Percentiles rank a stretch among this genome's conserved stretches.
These are phyloP conservation scores for Grammothele lineata DNA, from an alignment of 768 basidiomycete species.

Conservation along the genomic window DNA sequence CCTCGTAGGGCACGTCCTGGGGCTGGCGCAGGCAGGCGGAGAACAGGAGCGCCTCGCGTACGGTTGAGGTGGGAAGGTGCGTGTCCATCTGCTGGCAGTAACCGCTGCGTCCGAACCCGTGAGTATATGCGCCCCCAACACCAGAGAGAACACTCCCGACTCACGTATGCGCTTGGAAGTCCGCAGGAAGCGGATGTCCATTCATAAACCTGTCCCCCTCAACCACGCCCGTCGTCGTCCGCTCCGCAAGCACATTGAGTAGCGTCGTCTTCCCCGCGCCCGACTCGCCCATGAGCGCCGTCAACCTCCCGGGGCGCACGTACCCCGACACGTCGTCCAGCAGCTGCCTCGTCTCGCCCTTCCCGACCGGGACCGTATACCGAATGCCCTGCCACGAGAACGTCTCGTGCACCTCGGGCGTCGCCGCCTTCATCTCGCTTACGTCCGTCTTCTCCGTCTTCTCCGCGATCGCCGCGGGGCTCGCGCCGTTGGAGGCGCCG, in stretches of 20 bases:
- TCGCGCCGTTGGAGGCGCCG: background rate
- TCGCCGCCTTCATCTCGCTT: slow-evolving; percentile 8
- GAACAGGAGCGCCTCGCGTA: slow-evolving; percentile 76
- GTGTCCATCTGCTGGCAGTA: slow-evolving; percentile 88
- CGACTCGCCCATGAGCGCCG: slow-evolving; percentile 70
- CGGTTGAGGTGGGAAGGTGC: slow-evolving; percentile 70
- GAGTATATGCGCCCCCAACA: background rate
- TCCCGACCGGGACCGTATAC: slow-evolving; percentile 58
- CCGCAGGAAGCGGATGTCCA: slow-evolving; percentile 37
- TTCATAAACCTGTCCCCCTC: slow-evolving; percentile 43
- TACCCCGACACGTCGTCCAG: slow-evolving; percentile 75
- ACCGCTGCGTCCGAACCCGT: slow-evolving; percentile 42
- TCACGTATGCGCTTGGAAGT: slow-evolving; percentile 58
- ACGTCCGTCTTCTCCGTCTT: background rate
- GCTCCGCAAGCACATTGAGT: slow-evolving; percentile 43
- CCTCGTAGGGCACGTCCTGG: slow-evolving; percentile 49
- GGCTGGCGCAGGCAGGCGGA: slow-evolving; percentile 82
- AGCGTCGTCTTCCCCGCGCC: slow-evolving; percentile 53
- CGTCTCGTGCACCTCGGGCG: slow-evolving; percentile 35
- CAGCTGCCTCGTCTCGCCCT: slow-evolving; percentile 41
- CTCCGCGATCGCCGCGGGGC: background rate
- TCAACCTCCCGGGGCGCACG: slow-evolving; percentile 76
- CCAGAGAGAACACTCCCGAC: slow-evolving; percentile 6
- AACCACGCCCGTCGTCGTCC: slow-evolving; percentile 34
- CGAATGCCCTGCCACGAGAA: slow-evolving; percentile 79